Evolutionary conservation across 805 yeast genomes (phyloP).

Genomic region (Allodekkera sacchari): DNA sequence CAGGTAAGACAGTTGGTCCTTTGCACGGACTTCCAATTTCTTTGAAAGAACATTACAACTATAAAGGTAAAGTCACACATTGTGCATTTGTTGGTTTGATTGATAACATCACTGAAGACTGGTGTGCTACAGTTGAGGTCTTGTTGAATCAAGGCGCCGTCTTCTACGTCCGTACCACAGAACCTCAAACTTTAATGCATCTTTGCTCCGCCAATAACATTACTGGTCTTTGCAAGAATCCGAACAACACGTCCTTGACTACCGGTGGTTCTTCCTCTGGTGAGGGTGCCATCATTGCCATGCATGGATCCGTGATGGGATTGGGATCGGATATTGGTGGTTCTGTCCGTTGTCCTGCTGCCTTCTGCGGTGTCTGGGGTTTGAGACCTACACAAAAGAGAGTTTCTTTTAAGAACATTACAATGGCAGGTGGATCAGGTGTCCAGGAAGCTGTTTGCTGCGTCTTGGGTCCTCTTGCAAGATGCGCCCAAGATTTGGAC

Average conservation of each 20-base stretch:
- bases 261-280: conserved; percentile 51
- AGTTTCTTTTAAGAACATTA: conserved; percentile 29
- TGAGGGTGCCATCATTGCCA: conserved; percentile 39
- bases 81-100: conserved; percentile 36
- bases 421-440: conserved; percentile 31
- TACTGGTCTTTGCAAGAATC: conserved; percentile 41
- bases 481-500: conserved; percentile 37
- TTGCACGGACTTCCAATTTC: conserved; percentile 58
- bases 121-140: conserved; percentile 30
- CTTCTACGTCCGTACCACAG: conserved; percentile 45
- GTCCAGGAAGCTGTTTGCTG: conserved; percentile 37
- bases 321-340: conserved; percentile 47
- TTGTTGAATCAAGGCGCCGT: conserved; percentile 45
- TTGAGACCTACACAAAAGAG: conserved; percentile 40
- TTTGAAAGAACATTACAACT: conserved; percentile 45
- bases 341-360: conserved; percentile 46
- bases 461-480: conserved; percentile 38
- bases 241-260: conserved; percentile 34
- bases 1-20: conserved; percentile 44
- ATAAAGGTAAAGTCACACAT: conserved; percentile 41
- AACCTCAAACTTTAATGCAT: conserved; percentile 48
- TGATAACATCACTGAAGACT: conserved; percentile 30
- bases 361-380: conserved; percentile 40
- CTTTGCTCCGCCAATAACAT: conserved; percentile 46
- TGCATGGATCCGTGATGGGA: conserved; percentile 37